These are phyloP conservation scores for Alternaria longipes DNA, from an alignment of 2,329 filamentous ascomycete genomes.

Conservation along the genomic window DNA sequence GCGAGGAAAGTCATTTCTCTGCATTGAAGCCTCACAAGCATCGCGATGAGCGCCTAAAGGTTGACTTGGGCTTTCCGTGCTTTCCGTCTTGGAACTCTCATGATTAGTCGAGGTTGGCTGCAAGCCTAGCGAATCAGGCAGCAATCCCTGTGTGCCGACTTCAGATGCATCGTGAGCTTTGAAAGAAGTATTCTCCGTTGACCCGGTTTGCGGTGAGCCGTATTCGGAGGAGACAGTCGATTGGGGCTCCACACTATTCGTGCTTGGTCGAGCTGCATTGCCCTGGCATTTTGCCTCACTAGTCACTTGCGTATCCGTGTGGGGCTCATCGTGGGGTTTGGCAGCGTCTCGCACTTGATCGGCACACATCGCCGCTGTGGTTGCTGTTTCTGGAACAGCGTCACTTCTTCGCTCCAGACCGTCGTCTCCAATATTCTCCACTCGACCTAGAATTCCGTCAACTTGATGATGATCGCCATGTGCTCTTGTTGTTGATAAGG, in stretches of 20 bases:
- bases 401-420: constrained; percentile 4
- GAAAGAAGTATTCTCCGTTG: not conserved
- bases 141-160: not conserved
- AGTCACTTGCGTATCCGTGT: constrained; percentile 3
- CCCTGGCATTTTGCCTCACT: constrained; percentile 1
- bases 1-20: not conserved
- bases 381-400: constrained; percentile 7
- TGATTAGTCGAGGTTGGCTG: not conserved
- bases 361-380: constrained; percentile 4
- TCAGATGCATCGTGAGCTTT: not conserved
- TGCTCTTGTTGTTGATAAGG: not conserved
- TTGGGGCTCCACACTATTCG: not conserved
- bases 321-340: constrained; percentile 5
- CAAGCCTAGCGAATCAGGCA: not conserved
- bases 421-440: not conserved
- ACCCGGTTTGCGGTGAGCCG: not conserved
- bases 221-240: not conserved
- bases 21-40: not conserved
- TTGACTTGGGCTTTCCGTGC: not conserved
- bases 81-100: not conserved
- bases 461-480: not conserved
- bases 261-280: not conserved
- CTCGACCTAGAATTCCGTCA: not conserved
- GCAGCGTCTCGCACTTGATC: constrained; percentile 3
- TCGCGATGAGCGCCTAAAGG: not conserved